Conservation (phyloP, 768 basidiomycete genomes). For the Leccinellum luteum region DNA sequence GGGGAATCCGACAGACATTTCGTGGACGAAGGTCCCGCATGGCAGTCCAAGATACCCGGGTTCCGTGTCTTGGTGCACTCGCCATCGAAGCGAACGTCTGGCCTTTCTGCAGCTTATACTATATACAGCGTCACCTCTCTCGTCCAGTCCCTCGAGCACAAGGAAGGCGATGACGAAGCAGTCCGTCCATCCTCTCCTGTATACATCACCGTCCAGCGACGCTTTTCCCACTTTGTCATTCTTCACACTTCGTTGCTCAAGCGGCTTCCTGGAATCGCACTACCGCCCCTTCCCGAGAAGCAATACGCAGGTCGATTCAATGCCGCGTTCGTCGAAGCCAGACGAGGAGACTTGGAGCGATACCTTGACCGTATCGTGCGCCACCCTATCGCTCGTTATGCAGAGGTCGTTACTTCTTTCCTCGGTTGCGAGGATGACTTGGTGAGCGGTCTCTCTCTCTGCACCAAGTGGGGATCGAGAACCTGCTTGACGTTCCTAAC, state of each 20-base stretch:
- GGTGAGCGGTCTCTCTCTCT: slow-evolving; percentile 43
- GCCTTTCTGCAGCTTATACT: slow-evolving; percentile 69
- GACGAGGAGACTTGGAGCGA: slow-evolving; percentile 76
- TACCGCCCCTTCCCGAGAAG: slow-evolving; percentile 84
- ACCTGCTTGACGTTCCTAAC: slow-evolving; percentile 3
- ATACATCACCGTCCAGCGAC: slow-evolving; percentile 71
- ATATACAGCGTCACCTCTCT: slow-evolving; percentile 71
- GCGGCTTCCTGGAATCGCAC: slow-evolving; percentile 69
- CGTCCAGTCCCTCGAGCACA: slow-evolving; percentile 14
- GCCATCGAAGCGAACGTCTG: slow-evolving; percentile 69
- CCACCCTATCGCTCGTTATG: slow-evolving; percentile 75
- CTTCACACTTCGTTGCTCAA: slow-evolving; percentile 69
- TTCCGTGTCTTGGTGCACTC: slow-evolving; percentile 79
- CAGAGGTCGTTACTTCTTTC: slow-evolving; percentile 79
- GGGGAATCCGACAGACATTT: slow-evolving; percentile 68
- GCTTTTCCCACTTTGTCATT: slow-evolving; percentile 83
- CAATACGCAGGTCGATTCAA: slow-evolving; percentile 81
- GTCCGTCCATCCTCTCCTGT: slow-evolving; percentile 37
- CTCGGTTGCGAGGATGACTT: slow-evolving; percentile 71
- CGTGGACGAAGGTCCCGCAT: slow-evolving; percentile 66
- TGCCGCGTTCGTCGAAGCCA: slow-evolving; percentile 77
- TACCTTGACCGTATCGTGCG: slow-evolving; percentile 69
- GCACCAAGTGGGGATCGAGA: not conserved
- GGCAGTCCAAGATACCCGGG: slow-evolving; percentile 70
- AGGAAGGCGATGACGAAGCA: slow-evolving; percentile 19